Evolutionary conservation across 805 yeast species (phyloP).

Genomic region (Cyberlindnera mississippiensis): DNA sequence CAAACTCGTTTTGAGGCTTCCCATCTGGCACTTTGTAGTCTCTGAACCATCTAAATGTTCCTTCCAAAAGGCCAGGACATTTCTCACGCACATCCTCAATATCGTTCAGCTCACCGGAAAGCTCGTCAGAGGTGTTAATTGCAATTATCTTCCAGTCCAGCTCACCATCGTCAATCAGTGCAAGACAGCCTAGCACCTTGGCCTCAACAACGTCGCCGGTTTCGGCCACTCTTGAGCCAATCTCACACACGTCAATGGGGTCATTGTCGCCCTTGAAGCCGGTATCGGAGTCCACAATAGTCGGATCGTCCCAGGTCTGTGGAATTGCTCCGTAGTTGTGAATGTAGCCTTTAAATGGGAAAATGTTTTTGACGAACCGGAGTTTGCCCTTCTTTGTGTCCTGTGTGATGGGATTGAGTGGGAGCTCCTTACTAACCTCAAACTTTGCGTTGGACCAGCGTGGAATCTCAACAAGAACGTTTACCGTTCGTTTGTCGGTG

Average conservation of each 20-base stretch:
- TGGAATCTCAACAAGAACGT: slow-evolving; percentile 95
- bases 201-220: slow-evolving; percentile 82
- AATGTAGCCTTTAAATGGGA: slow-evolving; percentile 98
- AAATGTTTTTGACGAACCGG: slow-evolving; percentile 93
- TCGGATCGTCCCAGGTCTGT: slow-evolving; percentile 53
- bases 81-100: slow-evolving; percentile 86
- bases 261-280: slow-evolving; percentile 73
- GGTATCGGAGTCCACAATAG: slow-evolving; percentile 60
- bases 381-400: slow-evolving; percentile 97
- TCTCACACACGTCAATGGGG: slow-evolving; percentile 83
- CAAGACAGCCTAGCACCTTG: slow-evolving; percentile 91
- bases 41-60: slow-evolving; percentile 97
- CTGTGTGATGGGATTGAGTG: slow-evolving; percentile 91
- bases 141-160: slow-evolving; percentile 91
- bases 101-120: slow-evolving; percentile 82
- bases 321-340: slow-evolving; percentile 99
- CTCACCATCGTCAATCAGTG: slow-evolving; percentile 89
- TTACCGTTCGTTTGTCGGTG: slow-evolving; percentile 81
- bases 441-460: slow-evolving; percentile 98
- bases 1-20: slow-evolving; percentile 93
- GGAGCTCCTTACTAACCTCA: slow-evolving; percentile 83
- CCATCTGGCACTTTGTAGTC: slow-evolving; percentile 98
- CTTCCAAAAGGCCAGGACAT: slow-evolving; percentile 89
- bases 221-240: slow-evolving; percentile 61
- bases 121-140: slow-evolving; percentile 76